Conservation (phyloP, 2,329 filamentous ascomycete species). For the Xylariaceae sp. region DNA sequence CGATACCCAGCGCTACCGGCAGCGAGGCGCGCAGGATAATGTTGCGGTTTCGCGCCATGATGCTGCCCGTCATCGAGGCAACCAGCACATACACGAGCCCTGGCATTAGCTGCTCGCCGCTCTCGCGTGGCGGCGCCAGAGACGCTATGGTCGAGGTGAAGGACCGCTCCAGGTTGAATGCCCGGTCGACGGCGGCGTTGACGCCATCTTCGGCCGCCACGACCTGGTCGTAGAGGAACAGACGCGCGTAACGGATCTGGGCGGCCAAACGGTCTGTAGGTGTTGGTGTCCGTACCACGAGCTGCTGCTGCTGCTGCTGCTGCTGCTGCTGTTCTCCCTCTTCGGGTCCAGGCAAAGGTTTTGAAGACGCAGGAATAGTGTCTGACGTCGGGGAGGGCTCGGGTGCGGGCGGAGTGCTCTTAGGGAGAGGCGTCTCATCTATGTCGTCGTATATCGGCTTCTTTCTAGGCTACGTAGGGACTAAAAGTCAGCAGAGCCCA, state of each 20-base stretch:
- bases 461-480: constrained; percentile 35
- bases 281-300: constrained; percentile 50
- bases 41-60: constrained; percentile 81
- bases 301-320: neutral
- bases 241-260: constrained; percentile 72
- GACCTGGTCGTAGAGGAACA: constrained; percentile 73
- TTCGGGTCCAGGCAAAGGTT: constrained; percentile 29
- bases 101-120: constrained; percentile 82
- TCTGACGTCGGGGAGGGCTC: constrained; percentile 32
- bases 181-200: constrained; percentile 73
- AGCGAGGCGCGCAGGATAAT: constrained; percentile 71
- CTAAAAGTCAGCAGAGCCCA: constrained; percentile 3
- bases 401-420: constrained; percentile 23
- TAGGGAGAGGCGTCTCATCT: constrained; percentile 38
- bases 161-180: constrained; percentile 78
- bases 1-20: constrained; percentile 74
- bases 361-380: constrained; percentile 27
- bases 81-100: constrained; percentile 90
- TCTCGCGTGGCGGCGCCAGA: constrained; percentile 78
- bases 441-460: constrained; percentile 79
- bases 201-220: constrained; percentile 72
- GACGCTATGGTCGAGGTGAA: constrained; percentile 87
- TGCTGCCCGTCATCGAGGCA: constrained; percentile 89
- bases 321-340: constrained; percentile 21
- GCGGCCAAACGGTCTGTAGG: constrained; percentile 84